A percentile compares a stretch with the other conserved stretches of the same genome.
Conservation (phyloP, 306 rosid genomes). For the Albizia julibrissin region DNA sequence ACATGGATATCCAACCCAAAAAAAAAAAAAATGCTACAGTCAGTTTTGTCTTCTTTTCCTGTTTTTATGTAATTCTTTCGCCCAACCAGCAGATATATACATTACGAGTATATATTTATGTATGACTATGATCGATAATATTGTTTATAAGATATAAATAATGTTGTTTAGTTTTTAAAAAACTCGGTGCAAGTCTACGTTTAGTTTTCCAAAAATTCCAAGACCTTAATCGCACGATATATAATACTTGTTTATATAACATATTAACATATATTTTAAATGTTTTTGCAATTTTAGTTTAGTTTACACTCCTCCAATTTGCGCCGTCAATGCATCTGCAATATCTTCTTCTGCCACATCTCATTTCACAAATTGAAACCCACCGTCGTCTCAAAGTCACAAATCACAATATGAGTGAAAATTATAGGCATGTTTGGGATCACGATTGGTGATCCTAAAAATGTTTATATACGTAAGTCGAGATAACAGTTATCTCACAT, state of each 20-base stretch:
- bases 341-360: neutral
- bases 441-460: no score
- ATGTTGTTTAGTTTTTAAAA: neutral
- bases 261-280: no score
- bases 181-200: neutral
- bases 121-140: neutral
- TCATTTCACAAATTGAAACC: no score
- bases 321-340: no score
- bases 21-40: neutral
- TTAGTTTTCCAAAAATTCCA: neutral
- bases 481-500: no score
- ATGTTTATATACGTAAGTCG: no score
- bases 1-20: neutral
- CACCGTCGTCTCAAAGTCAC: no score
- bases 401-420: no score
- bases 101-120: neutral
- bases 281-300: no score
- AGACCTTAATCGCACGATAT: neutral
- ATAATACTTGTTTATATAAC: neutral
- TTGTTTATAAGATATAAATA: neutral
- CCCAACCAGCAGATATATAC: neutral
- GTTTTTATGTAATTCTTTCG: neutral
- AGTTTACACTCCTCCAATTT: no score
- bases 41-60: neutral
- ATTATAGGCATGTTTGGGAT: no score